A percentile compares a stretch with the other conserved stretches of the same genome.
These are phyloP conservation scores for Cryptococcus sp. DNA, from an alignment of 1,284 basidiomycete genomes.

Conservation along the genomic window DNA sequence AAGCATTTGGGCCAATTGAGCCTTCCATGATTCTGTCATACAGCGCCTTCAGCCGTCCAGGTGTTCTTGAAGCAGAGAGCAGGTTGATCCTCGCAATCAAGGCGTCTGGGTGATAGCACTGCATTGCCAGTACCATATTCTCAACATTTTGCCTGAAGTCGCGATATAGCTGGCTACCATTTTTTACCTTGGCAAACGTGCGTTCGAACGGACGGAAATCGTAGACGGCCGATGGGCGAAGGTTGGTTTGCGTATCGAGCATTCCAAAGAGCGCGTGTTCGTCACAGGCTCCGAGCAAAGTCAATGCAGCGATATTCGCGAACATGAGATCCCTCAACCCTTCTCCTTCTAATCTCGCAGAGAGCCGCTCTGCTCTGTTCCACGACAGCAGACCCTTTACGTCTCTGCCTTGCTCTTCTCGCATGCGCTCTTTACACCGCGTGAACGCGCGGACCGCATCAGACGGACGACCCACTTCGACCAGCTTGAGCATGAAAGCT, in stretches of 20 bases:
- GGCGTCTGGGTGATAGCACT: constrained; percentile 27
- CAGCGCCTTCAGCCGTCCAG: constrained; percentile 3
- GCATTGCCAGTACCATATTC: constrained; percentile 19
- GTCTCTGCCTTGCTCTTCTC: constrained; percentile 23
- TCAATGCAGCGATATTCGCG: constrained; percentile 26
- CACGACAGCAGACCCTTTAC: constrained; percentile 13
- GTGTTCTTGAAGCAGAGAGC: constrained; percentile 3
- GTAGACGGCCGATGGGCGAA: constrained; percentile 5
- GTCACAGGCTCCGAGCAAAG: constrained; percentile 28
- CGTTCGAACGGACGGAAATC: constrained; percentile 12
- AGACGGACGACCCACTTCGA: constrained; percentile 20
- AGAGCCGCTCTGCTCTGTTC: constrained; percentile 23
- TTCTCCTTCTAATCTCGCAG: constrained; percentile 22
- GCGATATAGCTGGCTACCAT: neutral
- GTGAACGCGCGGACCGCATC: constrained; percentile 13
- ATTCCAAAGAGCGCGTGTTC: constrained; percentile 15
- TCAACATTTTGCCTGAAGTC: constrained; percentile 22
- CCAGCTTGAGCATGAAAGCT: constrained; percentile 21
- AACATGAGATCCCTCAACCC: constrained; percentile 24
- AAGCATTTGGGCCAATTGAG: constrained; percentile 22
- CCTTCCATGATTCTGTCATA: constrained; percentile 27
- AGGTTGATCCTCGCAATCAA: constrained; percentile 16
- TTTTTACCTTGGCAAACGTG: constrained; percentile 1
- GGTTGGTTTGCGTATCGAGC: constrained; percentile 17
- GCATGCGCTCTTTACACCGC: constrained; percentile 18